These are phyloP conservation scores for Amylocarpus encephaloides DNA, from an alignment of 2,329 filamentous ascomycete genomes.

Conservation along the genomic window DNA sequence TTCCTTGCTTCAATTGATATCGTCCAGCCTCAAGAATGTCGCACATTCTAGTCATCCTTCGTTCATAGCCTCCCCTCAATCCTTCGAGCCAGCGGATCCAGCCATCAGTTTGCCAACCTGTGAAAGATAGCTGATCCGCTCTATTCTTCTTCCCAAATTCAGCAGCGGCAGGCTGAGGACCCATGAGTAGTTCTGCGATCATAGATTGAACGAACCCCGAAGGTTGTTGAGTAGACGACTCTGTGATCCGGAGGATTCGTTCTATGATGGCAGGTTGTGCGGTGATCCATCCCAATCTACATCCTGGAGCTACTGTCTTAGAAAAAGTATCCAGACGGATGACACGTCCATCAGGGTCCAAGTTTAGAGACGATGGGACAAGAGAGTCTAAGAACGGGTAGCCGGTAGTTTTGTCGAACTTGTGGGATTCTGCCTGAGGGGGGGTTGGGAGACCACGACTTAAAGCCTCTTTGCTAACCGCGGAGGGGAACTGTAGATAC, in stretches of 20 bases:
- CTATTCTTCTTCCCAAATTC: slow-evolving; percentile 36
- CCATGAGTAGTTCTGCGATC: slow-evolving; percentile 70
- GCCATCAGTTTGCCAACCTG: slow-evolving; percentile 72
- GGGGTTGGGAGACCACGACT: slow-evolving; percentile 32
- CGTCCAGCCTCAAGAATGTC: slow-evolving; percentile 62
- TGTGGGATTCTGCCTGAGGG: slow-evolving; percentile 18
- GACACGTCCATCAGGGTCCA: slow-evolving; percentile 82
- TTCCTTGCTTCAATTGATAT: slow-evolving; percentile 58
- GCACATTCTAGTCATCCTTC: slow-evolving; percentile 78
- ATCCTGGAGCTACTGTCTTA: slow-evolving; percentile 87
- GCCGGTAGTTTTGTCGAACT: slow-evolving; percentile 47
- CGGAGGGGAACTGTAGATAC: slow-evolving; percentile 84
- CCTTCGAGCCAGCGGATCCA: slow-evolving; percentile 91
- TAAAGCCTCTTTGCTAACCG: slow-evolving; percentile 38
- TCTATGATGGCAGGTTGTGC: slow-evolving; percentile 74
- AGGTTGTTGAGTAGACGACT: slow-evolving; percentile 74
- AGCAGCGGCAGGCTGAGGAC: slow-evolving; percentile 52
- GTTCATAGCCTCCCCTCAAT: slow-evolving; percentile 75
- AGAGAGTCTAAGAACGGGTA: slow-evolving; percentile 78
- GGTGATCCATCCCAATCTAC: slow-evolving; percentile 85
- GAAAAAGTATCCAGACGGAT: slow-evolving; percentile 89
- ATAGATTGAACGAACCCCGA: slow-evolving; percentile 85
- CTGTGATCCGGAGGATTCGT: slow-evolving; percentile 65
- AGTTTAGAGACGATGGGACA: slow-evolving; percentile 70
- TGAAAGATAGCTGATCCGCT: slow-evolving; percentile 32